Evolutionary conservation across 176 grass and related monocot genomes (phyloP).

Genomic region (Avena eriantha): DNA sequence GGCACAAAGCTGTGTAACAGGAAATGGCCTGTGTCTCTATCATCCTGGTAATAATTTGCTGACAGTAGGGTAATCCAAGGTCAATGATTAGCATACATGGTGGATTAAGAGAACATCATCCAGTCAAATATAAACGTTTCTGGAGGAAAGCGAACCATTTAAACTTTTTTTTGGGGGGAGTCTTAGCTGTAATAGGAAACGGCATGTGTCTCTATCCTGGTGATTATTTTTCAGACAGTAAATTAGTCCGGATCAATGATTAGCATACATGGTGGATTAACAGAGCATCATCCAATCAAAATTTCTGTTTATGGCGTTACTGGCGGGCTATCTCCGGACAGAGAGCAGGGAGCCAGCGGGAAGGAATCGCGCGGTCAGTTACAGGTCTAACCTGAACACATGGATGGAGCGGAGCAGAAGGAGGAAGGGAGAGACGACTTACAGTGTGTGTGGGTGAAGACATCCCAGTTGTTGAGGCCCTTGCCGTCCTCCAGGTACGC

Average conservation of each 20-base stretch:
- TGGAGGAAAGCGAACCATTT: too few relatives aligned
- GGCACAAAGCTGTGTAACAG: neutral
- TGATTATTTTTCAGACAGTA: neutral
- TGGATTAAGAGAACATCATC: too few relatives aligned
- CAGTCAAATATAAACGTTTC: too few relatives aligned
- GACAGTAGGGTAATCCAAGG: neutral
- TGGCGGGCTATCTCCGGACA: too few relatives aligned
- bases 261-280: neutral
- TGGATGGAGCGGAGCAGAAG: neutral
- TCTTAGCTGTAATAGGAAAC: too few relatives aligned
- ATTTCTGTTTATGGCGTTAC: neutral
- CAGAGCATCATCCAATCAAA: neutral
- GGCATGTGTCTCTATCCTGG: neutral
- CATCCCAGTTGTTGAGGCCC: slow-evolving; percentile 81
- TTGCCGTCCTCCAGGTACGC: slow-evolving; percentile 81
- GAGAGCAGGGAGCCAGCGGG: neutral
- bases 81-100: too few relatives aligned
- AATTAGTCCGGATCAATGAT: neutral
- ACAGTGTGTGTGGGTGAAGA: slow-evolving; percentile 59
- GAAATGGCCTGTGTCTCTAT: neutral
- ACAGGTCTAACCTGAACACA: neutral
- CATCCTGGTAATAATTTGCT: neutral
- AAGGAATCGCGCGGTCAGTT: neutral
- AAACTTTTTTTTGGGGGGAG: too few relatives aligned
- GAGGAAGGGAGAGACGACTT: neutral